Conservation (phyloP, 1,284 basidiomycete species). For the Trametes sp. region DNA sequence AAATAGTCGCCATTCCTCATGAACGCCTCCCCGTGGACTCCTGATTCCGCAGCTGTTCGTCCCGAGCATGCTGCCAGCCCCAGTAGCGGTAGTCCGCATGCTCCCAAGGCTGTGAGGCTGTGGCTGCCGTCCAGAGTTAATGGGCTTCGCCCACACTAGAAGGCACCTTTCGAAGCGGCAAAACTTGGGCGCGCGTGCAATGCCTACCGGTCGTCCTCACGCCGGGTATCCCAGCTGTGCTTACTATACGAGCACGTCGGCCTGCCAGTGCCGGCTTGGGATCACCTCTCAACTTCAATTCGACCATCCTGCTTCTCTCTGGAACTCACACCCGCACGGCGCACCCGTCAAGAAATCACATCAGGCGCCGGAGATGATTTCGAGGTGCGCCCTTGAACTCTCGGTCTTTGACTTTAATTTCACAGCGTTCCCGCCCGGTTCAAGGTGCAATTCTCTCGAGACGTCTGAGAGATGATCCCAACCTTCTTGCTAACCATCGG, state of each 20-base stretch:
- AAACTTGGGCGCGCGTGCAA: constrained; percentile 5
- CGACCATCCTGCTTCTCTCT: background rate
- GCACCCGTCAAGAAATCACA: too few species aligned
- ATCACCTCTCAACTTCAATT: background rate
- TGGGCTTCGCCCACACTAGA: constrained; percentile 8
- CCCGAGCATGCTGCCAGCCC: background rate
- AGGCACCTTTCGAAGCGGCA: constrained; percentile 11
- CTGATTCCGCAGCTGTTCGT: background rate
- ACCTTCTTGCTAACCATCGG: too few species aligned
- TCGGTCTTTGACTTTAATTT: too few species aligned
- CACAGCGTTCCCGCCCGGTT: too few species aligned
- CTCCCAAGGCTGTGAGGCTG: constrained; percentile 10
- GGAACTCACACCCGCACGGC: background rate
- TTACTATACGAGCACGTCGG: background rate
- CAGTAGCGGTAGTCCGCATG: background rate
- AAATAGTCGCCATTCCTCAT: background rate
- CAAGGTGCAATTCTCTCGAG: too few species aligned
- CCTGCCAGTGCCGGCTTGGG: background rate
- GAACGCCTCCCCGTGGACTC: background rate
- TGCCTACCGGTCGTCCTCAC: constrained; percentile 11
- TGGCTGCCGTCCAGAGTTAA: background rate
- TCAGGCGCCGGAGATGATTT: background rate
- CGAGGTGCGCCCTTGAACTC: background rate
- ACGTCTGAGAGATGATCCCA: too few species aligned
- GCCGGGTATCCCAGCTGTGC: constrained; percentile 5